Base-by-base conservation (phyloP, 176 grass and related monocot genomes). In the Musa beccarii region DNA sequence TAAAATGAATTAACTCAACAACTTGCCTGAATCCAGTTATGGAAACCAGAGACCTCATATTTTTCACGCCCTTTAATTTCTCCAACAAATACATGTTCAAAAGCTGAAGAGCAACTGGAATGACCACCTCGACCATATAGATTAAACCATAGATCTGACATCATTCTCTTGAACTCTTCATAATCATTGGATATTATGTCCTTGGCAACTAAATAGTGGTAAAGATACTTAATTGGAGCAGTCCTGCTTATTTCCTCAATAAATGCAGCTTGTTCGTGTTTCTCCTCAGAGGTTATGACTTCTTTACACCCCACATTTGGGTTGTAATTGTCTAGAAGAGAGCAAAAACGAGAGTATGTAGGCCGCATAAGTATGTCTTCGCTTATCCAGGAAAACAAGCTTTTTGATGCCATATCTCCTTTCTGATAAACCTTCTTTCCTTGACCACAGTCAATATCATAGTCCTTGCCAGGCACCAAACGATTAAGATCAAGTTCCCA, bases 11-110 rank as follows among this genome's bases (percentile, higher is more conserved):
- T 29, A 43, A 6, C 34, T 43, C 3, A 0, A 4, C 34, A 43
- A 61, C 86, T 80, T 87, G 50, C 94, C 94, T 98, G 94, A 82
- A 93, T 98, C 94, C 94, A 98, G 82, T 98, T 98, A 75, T 98
- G 94, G 79, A 98, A 98, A 50, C 94, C 94, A 66, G 94, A 89
- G 12, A 98, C 90, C 72, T 98, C 90, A 66, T 8, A 80, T 68
- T 87, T 88, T 59, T 84, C 90, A 68, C 81, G 55, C 55, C 81
- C 86, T 28, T 98, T 93, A 53, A 98, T 91, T 80, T 98, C 94
- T 80, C 94, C 90, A 56, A 98, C 90, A 82, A 98, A 98, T 50
- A 98, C 94, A 93, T 98, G 94, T 80, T 98, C 94, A 81, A 91
- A 98, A 71, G 94, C 94, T 17, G 94, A 98, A 49, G 90, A 98